Base-by-base conservation (phyloP, 176 grass and related monocot genomes). In the Microstegium vimineum region DNA sequence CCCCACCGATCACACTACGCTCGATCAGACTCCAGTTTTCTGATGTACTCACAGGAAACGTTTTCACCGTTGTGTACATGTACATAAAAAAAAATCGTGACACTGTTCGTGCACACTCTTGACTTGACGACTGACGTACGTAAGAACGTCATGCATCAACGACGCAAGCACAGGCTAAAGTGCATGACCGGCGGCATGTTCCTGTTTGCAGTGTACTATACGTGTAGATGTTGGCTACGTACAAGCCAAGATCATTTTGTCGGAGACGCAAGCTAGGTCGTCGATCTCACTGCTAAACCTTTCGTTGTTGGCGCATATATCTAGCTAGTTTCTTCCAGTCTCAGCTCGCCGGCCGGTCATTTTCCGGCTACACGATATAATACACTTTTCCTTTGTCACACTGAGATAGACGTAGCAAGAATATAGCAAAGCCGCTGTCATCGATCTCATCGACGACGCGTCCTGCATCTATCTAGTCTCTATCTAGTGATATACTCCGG, bases 401-500 rank as follows among this genome's bases (percentile, higher is more conserved):
- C 65, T 41, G 66, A 15, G 4, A 8, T 20, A 14, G 45, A 23
- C 5, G 4, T 27, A 57, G 20, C n/a, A n/a, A n/a, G 18, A 54
- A 22, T n/a, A 12, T 30, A 22, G 52, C 9, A 54, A 49, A 74
- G 66, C 33, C 68, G 15, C 9, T 4, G 18, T 23, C 73, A 42
- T 76, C 13, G 71, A 73, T 17, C 36, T 25, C 56, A 73, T 72
- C 80, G 80, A 49, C 80, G 80, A 49, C 30, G 31, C 69, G 51
- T n/a, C 52, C 74, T 28, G 13, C 69, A n/a, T 54, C 1, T 54
- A n/a, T 70, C n/a, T 27, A 38, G 18, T 34, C 22, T 26, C 22
- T 26, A 30, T 57, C 3, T 46, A 42, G 51, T 8, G 62, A 60
- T 76, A 77, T 77, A 71, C n/a, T n/a, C n/a, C n/a, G n/a, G n/a